Base-by-base conservation (phyloP, 2,329 filamentous ascomycete species). In the Penicillium hesseltinei region DNA sequence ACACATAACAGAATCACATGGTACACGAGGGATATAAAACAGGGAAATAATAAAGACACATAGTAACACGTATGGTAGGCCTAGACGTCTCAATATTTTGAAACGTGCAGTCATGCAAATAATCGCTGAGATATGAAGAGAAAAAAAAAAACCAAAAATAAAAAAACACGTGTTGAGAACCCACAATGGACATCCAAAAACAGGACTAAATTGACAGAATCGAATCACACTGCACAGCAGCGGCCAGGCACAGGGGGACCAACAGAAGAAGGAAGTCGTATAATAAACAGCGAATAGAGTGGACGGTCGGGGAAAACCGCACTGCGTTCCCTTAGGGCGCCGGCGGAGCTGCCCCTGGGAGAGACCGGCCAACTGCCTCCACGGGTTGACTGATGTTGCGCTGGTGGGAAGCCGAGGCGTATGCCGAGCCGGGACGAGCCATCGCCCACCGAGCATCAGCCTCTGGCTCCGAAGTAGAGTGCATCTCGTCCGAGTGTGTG, bases 401-500 rank as follows among this genome's bases (percentile, higher is more conserved):
- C 40, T 63, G 59, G 39, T 64, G 59, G 3, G 62, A 51, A 21
- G 48, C 36, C n/a, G 61, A 40, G 1, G 45, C 36, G 49, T 59
- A 65, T 2, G 51, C 39, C 11, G 61, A 58, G 25, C 60, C 63
- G 2, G 59, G 53, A 44, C 54, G 58, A 33, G 53, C 43, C 46
- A 59, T 43, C 0, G 35, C 39, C 65, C 65, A 66, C 21, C 64
- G 51, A 15, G 39, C 25, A 25, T 66, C 65, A 3, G 48, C 27
- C 15, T 66, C 65, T 0, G 64, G 43, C 23, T 67, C 62, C 1
- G 62, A 66, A 5, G 51, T 62, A 10, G 67, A 64, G 6, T 67
- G 67, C 62, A 68, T 69, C 2, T 73, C 72, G 21, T 75, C 69
- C 0, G 71, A 72, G 44, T 71, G 70, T 0, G 69, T 71, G 36